Evolutionary conservation across 768 basidiomycete genomes (phyloP).

Genomic region (Trametes villosa): DNA sequence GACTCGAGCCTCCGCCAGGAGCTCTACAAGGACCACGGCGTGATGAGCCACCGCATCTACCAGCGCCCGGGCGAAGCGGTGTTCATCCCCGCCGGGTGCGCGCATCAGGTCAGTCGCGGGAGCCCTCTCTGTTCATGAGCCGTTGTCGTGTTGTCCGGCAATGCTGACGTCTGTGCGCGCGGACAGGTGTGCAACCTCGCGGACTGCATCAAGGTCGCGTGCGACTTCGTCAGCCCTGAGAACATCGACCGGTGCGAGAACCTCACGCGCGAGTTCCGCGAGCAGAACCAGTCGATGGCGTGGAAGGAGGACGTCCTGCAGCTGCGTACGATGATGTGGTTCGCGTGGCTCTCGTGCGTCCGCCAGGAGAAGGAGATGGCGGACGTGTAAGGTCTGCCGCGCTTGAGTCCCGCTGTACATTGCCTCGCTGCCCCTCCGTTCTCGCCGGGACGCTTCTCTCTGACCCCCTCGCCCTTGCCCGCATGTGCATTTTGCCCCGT

Average conservation of each 20-base stretch:
- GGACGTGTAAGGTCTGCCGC: conserved; percentile 6
- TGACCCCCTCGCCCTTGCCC: background rate
- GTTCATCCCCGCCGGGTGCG: conserved; percentile 94
- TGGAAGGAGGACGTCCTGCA: conserved; percentile 97
- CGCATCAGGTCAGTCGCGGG: conserved; percentile 70
- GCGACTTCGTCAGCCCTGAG: conserved; percentile 94
- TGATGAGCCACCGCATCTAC: conserved; percentile 82
- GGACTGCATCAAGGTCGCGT: conserved; percentile 96
- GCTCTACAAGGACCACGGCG: conserved; percentile 67
- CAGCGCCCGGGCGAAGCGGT: conserved; percentile 93
- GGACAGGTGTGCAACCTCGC: conserved; percentile 86
- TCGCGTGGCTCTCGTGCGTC: conserved; percentile 79
- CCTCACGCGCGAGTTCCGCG: conserved; percentile 87
- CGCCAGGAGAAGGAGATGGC: conserved; percentile 46
- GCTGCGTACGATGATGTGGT: conserved; percentile 92
- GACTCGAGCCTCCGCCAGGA: conserved; percentile 69
- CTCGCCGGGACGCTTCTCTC: background rate
- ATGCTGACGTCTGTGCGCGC: conserved; percentile 2
- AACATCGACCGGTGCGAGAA: conserved; percentile 86
- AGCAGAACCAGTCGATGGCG: conserved; percentile 82
- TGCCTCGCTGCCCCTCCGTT: background rate
- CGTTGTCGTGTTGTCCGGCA: background rate
- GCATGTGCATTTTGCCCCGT: background rate
- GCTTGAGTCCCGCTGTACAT: background rate
- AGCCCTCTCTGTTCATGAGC: background rate